Evolutionary conservation across 768 basidiomycete genomes (phyloP).

Genomic region (Pleurotus platypus): DNA sequence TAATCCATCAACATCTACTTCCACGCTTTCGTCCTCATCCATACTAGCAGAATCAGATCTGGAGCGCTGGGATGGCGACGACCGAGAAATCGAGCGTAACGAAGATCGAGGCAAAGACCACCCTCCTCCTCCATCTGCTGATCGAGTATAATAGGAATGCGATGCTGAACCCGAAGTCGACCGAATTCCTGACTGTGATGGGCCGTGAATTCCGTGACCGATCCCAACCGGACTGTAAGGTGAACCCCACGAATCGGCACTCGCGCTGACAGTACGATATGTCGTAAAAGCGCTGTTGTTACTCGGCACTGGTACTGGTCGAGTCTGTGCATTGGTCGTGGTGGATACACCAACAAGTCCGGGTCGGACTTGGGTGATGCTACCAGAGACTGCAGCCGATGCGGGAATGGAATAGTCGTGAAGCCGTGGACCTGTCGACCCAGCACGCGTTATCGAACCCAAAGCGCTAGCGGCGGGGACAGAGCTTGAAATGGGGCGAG

Average conservation of each 20-base stretch:
- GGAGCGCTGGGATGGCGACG: constrained; percentile 21
- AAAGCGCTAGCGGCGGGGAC: constrained; percentile 38
- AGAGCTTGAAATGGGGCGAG: constrained; percentile 44
- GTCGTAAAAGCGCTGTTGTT: constrained; percentile 10
- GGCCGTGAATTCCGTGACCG: constrained; percentile 23
- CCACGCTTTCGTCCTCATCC: constrained; percentile 25
- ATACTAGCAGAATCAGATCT: constrained; percentile 26
- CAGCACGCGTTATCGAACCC: constrained; percentile 19
- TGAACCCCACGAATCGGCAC: constrained; percentile 28
- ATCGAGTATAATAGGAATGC: constrained; percentile 20
- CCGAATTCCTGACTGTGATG: no score
- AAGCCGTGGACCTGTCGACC: constrained; percentile 52
- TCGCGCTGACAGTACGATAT: constrained; percentile 20
- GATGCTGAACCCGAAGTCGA: constrained; percentile 14
- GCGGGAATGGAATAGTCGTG: constrained; percentile 60
- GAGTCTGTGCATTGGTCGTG: constrained; percentile 10
- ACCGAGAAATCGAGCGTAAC: constrained; percentile 38
- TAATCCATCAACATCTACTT: constrained; percentile 21
- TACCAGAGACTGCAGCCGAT: constrained; percentile 27
- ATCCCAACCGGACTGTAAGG: constrained; percentile 9
- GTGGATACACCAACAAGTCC: constrained; percentile 43
- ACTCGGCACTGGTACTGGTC: constrained; percentile 3
- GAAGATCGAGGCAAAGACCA: constrained; percentile 59
- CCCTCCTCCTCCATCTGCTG: constrained; percentile 23
- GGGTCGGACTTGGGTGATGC: constrained; percentile 59